A percentile compares a stretch with the other conserved stretches of the same genome.
These are phyloP conservation scores for Tylopilus sp. DNA, from an alignment of 1,284 basidiomycete species.

Conservation along the genomic window DNA sequence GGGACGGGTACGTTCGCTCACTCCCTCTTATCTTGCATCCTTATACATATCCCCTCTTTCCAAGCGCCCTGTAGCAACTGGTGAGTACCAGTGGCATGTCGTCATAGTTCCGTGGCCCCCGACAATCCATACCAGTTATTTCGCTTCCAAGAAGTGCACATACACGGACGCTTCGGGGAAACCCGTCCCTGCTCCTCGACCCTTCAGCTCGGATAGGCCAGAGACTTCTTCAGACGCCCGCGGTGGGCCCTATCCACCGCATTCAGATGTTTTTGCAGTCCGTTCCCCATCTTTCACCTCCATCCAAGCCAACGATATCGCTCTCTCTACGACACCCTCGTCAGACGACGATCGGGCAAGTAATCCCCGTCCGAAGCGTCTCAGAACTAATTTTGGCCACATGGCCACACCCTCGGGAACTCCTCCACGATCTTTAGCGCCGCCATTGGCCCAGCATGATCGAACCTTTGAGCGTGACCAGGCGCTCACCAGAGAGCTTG, in stretches of 20 bases:
- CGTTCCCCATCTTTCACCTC: constrained; percentile 18
- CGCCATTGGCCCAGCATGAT: constrained; percentile 28
- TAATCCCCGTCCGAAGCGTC: constrained; percentile 26
- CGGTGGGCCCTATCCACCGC: constrained; percentile 14
- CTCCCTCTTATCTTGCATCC: constrained; percentile 13
- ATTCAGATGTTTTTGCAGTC: constrained; percentile 13
- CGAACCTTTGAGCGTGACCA: constrained; percentile 55
- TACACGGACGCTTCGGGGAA: constrained; percentile 79
- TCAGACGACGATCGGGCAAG: constrained; percentile 34
- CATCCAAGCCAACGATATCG: constrained; percentile 18
- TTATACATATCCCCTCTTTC: constrained; percentile 11
- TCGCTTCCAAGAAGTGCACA: constrained; percentile 74
- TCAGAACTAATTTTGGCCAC: constrained; percentile 19
- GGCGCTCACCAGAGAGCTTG: constrained; percentile 66
- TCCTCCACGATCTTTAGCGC: constrained; percentile 41
- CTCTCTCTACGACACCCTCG: constrained; percentile 13
- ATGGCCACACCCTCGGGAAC: constrained; percentile 36
- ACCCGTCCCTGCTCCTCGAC: constrained; percentile 68
- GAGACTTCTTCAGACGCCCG: constrained; percentile 24
- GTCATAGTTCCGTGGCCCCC: background rate
- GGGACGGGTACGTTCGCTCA: constrained; percentile 59
- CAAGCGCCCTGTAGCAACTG: constrained; percentile 80
- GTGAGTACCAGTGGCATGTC: constrained; percentile 38
- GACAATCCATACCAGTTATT: constrained; percentile 51
- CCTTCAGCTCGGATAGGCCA: constrained; percentile 27